Conservation (phyloP, 1,284 basidiomycete species). For the Tremellales sp. region DNA sequence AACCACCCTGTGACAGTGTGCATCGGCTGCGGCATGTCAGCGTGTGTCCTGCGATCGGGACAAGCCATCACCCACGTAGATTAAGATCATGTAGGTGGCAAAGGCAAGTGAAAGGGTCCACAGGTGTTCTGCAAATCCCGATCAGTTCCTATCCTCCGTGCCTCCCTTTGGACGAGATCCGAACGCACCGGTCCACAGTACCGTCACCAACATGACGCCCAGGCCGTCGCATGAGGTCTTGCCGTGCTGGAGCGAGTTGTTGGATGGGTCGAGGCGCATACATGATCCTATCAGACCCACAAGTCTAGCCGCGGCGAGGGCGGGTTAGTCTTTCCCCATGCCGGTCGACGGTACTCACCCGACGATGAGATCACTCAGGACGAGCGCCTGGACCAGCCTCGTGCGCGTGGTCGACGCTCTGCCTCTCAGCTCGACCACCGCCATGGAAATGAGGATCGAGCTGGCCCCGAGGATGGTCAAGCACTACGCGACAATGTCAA, state of each 20-base stretch:
- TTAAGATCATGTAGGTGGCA: slow-evolving; percentile 48
- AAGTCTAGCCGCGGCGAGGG: neutral
- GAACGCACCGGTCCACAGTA: slow-evolving; percentile 40
- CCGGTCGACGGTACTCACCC: slow-evolving; percentile 27
- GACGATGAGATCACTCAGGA: slow-evolving; percentile 43
- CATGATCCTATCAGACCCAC: slow-evolving; percentile 33
- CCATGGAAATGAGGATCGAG: slow-evolving; percentile 33
- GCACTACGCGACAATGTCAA: slow-evolving; percentile 17
- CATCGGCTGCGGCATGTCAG: slow-evolving; percentile 33
- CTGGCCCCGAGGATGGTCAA: slow-evolving; percentile 37
- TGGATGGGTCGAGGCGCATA: slow-evolving; percentile 21
- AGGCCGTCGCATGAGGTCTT: slow-evolving; percentile 39
- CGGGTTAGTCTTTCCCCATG: neutral
- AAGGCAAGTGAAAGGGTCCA: slow-evolving; percentile 47
- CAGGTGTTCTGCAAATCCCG: slow-evolving; percentile 37
- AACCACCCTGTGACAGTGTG: slow-evolving; percentile 37
- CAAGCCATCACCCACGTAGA: slow-evolving; percentile 31
- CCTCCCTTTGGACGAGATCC: neutral
- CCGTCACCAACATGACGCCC: slow-evolving; percentile 37
- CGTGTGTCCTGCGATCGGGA: neutral
- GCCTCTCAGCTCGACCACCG: slow-evolving; percentile 31
- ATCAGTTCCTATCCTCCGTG: neutral
- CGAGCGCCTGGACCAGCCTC: slow-evolving; percentile 44
- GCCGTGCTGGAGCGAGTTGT: slow-evolving; percentile 23
- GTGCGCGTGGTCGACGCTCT: slow-evolving; percentile 43